Evolutionary conservation across 2,329 filamentous ascomycete genomes (phyloP).

Genomic region (Sporothrix schenckii): DNA sequence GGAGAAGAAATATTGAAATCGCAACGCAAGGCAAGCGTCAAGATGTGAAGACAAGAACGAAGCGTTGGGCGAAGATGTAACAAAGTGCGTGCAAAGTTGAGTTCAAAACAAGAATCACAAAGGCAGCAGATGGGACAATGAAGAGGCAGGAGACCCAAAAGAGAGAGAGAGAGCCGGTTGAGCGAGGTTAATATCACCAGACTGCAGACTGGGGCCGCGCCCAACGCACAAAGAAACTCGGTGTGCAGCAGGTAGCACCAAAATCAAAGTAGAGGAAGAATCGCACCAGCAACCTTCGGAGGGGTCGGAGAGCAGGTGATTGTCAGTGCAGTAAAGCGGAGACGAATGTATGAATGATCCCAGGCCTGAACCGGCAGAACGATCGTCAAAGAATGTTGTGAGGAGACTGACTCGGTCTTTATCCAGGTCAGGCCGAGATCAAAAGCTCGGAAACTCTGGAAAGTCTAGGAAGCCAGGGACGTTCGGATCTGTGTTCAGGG

Average conservation of each 20-base stretch:
- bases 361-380: background rate
- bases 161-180: background rate
- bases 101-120: background rate
- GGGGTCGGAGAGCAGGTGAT: conserved; percentile 15
- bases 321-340: conserved; percentile 4
- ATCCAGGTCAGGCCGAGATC: conserved; percentile 11
- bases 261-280: background rate
- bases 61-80: background rate
- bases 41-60: background rate
- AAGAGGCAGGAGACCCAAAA: background rate
- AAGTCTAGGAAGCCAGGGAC: background rate
- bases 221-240: background rate
- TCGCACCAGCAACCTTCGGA: background rate
- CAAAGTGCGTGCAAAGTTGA: background rate
- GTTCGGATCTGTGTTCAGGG: conserved; percentile 11
- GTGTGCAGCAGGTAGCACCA: conserved; percentile 5
- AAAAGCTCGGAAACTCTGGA: background rate
- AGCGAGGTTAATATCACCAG: conserved; percentile 9
- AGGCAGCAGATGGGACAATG: background rate
- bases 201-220: background rate
- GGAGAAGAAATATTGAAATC: no score
- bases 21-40: no score
- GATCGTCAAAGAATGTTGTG: background rate
- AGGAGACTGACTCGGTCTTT: background rate
- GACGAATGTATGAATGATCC: conserved; percentile 6